Percentiles rank a stretch among this genome's conserved stretches.
These are phyloP conservation scores for Fusarium zealandicum DNA, from an alignment of 2,329 filamentous ascomycete genomes.

Conservation along the genomic window DNA sequence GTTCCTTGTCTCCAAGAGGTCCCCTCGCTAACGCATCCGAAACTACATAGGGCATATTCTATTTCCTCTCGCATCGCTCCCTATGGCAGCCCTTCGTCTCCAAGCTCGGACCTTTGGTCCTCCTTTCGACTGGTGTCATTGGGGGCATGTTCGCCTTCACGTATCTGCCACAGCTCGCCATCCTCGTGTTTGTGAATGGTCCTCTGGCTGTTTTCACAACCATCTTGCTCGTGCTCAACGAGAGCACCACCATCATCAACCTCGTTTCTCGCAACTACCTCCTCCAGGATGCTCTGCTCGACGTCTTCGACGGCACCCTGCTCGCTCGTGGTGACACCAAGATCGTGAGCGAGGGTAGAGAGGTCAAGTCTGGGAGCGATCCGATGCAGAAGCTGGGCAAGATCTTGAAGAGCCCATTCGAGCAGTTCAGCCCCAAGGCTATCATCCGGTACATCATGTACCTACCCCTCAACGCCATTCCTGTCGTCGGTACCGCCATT, in stretches of 20 bases:
- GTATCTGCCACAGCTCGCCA: slow-evolving; percentile 82
- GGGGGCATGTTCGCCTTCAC: slow-evolving; percentile 86
- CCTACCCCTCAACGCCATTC: slow-evolving; percentile 91
- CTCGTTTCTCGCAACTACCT: slow-evolving; percentile 72
- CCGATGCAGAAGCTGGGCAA: slow-evolving; percentile 65
- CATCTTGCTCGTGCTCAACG: slow-evolving; percentile 69
- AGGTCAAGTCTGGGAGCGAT: slow-evolving; percentile 69
- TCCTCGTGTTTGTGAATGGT: slow-evolving; percentile 85
- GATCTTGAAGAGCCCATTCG: slow-evolving; percentile 64
- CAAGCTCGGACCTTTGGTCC: slow-evolving; percentile 66
- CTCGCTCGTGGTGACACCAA: slow-evolving; percentile 58
- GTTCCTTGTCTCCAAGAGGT: neutral
- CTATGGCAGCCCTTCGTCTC: slow-evolving; percentile 67
- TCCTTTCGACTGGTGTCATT: slow-evolving; percentile 75
- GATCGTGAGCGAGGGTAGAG: slow-evolving; percentile 77
- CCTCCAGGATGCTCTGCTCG: slow-evolving; percentile 81
- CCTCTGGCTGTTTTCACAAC: slow-evolving; percentile 80
- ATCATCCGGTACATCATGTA: slow-evolving; percentile 84
- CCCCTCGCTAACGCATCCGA: slow-evolving; percentile 13
- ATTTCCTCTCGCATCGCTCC: slow-evolving; percentile 62
- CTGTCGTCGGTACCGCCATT: slow-evolving; percentile 81
- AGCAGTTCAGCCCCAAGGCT: slow-evolving; percentile 64
- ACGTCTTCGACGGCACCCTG: slow-evolving; percentile 84
- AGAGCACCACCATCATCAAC: slow-evolving; percentile 66
- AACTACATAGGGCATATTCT: slow-evolving; percentile 61